Percentiles rank a stretch among this genome's conserved stretches.
phyloP scores from a whole-genome alignment of 495 filamentous ascomycete genomes.

The Haplographium delicatum region DNA sequence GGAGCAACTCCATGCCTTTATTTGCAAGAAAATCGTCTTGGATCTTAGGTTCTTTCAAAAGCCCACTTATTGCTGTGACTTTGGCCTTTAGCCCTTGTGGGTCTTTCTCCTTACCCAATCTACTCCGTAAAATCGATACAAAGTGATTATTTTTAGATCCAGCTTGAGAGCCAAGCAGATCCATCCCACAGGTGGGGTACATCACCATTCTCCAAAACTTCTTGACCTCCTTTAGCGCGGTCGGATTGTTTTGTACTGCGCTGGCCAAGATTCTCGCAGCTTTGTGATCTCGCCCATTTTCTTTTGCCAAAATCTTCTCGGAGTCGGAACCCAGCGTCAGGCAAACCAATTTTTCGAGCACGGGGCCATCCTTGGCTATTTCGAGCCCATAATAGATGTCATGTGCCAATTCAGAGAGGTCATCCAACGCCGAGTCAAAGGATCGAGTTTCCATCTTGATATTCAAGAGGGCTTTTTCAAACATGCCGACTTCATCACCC shows the following conservation, averaged over 20 bases:
- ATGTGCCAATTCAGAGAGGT: constrained; percentile 54
- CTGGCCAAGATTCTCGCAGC: constrained; percentile 49
- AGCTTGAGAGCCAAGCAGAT: background rate
- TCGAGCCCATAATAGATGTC: constrained; percentile 67
- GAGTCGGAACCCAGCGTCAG: constrained; percentile 17
- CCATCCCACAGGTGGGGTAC: constrained; percentile 18
- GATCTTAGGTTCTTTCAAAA: constrained; percentile 39
- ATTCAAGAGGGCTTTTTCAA: constrained; percentile 17
- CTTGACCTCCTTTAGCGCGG: constrained; percentile 45
- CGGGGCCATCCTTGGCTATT: constrained; percentile 45
- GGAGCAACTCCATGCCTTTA: constrained; percentile 40
- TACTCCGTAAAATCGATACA: constrained; percentile 27
- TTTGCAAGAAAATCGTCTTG: constrained; percentile 45
- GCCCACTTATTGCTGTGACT: constrained; percentile 34
- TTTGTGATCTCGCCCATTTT: constrained; percentile 24
- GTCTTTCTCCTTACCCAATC: constrained; percentile 26
- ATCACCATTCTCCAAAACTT: constrained; percentile 34
- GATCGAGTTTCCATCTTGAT: constrained; percentile 17
- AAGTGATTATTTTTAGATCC: constrained; percentile 14
- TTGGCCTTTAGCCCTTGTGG: constrained; percentile 32
- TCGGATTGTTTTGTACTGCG: constrained; percentile 58
- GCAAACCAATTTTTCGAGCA: constrained; percentile 37
- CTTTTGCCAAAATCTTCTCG: constrained; percentile 24
- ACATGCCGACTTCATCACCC: constrained; percentile 18
- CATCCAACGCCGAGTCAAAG: constrained; percentile 33